Evolutionary conservation across 2,329 filamentous ascomycete species (phyloP).

Genomic region (Nemania sp.): DNA sequence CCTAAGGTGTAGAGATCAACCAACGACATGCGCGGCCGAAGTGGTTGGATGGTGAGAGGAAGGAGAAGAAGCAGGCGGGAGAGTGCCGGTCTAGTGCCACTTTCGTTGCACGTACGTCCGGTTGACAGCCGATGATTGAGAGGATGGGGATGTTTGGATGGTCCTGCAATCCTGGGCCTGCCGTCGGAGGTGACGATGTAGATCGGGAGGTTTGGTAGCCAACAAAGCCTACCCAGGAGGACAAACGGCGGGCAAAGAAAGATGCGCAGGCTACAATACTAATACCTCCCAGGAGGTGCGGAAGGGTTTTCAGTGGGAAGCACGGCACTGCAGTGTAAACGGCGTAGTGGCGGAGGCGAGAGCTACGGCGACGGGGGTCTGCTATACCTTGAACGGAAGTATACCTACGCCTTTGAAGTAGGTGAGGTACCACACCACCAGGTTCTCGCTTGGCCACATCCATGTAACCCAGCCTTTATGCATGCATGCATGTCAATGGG

Average conservation of each 20-base stretch:
- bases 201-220: constrained; percentile 17
- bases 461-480: constrained; percentile 11
- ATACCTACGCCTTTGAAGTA: constrained; percentile 1
- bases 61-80: not conserved
- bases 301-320: constrained; percentile 8
- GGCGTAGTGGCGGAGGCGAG: constrained; percentile 2
- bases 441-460: constrained; percentile 19
- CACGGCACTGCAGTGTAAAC: constrained; percentile 4
- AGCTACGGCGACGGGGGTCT: not conserved
- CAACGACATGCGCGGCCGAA: constrained; percentile 8
- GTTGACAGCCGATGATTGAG: constrained; percentile 3
- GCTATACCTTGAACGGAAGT: constrained; percentile 11
- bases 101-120: constrained; percentile 9
- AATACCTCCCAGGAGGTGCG: constrained; percentile 9
- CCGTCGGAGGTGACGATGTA: constrained; percentile 24
- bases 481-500: constrained; percentile 24
- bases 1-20: not conserved
- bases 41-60: not conserved
- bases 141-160: constrained; percentile 1
- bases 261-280: constrained; percentile 9
- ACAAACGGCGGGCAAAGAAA: constrained; percentile 10
- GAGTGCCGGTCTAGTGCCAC: not conserved
- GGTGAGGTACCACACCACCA: constrained; percentile 10
- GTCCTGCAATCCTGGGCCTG: constrained; percentile 35
- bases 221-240: constrained; percentile 13